Conservation (phyloP, 441 rosid species). For the Syzygium syzygioides region DNA sequence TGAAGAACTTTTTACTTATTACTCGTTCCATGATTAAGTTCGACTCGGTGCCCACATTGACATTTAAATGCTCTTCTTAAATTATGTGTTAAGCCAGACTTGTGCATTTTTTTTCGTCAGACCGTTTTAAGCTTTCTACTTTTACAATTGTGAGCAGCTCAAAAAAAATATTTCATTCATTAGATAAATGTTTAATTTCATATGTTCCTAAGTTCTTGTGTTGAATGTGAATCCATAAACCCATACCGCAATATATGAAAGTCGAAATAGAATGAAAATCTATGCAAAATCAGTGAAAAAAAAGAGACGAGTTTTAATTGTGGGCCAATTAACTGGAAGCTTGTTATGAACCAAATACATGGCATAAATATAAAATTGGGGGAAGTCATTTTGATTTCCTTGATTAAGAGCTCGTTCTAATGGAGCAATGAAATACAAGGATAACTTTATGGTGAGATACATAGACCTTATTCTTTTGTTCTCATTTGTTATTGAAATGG, state of each 20-base stretch:
- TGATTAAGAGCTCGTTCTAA: background rate
- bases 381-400: background rate
- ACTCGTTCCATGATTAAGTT: background rate
- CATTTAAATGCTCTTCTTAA: background rate
- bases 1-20: background rate
- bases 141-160: background rate
- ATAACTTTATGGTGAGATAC: background rate
- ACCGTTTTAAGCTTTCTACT: conserved; percentile 21
- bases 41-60: background rate
- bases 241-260: background rate
- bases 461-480: background rate
- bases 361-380: background rate
- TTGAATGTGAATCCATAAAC: background rate
- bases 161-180: background rate
- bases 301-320: background rate
- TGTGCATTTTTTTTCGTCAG: background rate
- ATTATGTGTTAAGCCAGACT: background rate
- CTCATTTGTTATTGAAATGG: background rate
- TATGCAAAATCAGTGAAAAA: background rate
- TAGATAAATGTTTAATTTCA: too few species aligned
- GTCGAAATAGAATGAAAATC: background rate
- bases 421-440: background rate
- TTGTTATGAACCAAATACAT: background rate
- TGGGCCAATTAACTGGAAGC: background rate
- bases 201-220: background rate